These are phyloP conservation scores for Macadamia tetraphylla DNA, from an alignment of 164 flowering plant species.

Conservation along the genomic window DNA sequence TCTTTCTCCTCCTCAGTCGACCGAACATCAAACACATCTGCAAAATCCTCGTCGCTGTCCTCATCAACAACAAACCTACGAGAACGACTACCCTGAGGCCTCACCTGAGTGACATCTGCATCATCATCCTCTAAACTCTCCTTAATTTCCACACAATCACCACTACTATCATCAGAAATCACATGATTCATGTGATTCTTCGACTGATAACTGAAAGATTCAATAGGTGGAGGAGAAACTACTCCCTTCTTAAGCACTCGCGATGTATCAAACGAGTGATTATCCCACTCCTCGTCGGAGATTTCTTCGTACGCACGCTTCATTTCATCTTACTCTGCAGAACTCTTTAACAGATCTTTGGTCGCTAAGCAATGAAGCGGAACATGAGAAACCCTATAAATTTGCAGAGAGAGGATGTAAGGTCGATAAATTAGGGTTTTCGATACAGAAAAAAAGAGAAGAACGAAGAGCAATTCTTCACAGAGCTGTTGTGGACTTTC, in stretches of 20 bases:
- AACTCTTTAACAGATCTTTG: background rate
- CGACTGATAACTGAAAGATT: conserved; percentile 54
- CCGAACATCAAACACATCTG: conserved; percentile 13
- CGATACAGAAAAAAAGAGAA: no score
- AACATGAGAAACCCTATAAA: background rate
- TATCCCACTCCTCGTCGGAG: conserved; percentile 65
- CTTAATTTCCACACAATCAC: conserved; percentile 5
- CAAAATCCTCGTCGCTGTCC: conserved; percentile 34
- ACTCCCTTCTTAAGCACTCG: conserved; percentile 35
- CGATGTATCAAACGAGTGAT: conserved; percentile 55
- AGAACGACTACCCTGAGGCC: conserved; percentile 30
- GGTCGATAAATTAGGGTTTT: no score
- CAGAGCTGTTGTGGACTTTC: no score
- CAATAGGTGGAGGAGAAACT: conserved; percentile 54
- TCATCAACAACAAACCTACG: conserved; percentile 64
- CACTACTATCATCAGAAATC: conserved; percentile 21
- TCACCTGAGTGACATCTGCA: conserved; percentile 24
- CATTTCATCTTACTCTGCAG: conserved; percentile 14
- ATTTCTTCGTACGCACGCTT: conserved; percentile 47
- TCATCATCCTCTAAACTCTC: conserved; percentile 59
- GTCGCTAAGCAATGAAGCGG: no score
- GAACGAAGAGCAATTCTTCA: no score
- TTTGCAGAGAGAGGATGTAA: background rate
- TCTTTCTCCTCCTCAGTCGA: conserved; percentile 19
- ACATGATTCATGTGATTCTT: conserved; percentile 23